A percentile compares a stretch with the other conserved stretches of the same genome.
Conservation (phyloP, 164 flowering plant genomes). For the Paratinospora sagittata region DNA sequence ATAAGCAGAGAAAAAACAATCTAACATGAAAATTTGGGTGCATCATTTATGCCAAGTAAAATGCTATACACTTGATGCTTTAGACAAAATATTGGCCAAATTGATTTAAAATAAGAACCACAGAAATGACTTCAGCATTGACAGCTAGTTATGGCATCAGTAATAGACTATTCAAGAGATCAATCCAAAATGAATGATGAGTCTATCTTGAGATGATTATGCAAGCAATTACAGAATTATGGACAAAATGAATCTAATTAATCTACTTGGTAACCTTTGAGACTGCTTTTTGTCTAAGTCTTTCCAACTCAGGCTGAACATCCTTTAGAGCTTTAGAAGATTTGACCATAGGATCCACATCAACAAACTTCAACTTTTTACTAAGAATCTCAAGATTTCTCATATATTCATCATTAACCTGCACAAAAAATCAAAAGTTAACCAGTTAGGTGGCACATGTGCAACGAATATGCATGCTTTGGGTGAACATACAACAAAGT, state of each 20-base stretch:
- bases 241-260: slow-evolving; percentile 9
- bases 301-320: slow-evolving; percentile 97
- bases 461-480: too few relatives aligned
- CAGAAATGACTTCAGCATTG: background rate
- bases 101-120: background rate
- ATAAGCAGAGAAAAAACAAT: too few relatives aligned
- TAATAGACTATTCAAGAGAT: background rate
- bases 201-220: background rate
- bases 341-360: slow-evolving; percentile 73
- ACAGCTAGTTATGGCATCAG: background rate
- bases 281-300: slow-evolving; percentile 87
- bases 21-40: too few relatives aligned
- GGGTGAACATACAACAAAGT: too few relatives aligned
- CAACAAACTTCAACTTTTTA: slow-evolving; percentile 84
- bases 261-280: slow-evolving; percentile 57
- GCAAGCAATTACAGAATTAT: slow-evolving; percentile 5
- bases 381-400: slow-evolving; percentile 81
- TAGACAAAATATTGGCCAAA: background rate
- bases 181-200: background rate
- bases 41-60: too few relatives aligned
- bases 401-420: slow-evolving; percentile 96
- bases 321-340: slow-evolving; percentile 85
- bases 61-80: too few relatives aligned
- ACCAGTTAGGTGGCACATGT: background rate
- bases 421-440: slow-evolving; percentile 17